phyloP scores from a whole-genome alignment of 1,284 basidiomycete species.

The Lentinula novae-zelandiae region DNA sequence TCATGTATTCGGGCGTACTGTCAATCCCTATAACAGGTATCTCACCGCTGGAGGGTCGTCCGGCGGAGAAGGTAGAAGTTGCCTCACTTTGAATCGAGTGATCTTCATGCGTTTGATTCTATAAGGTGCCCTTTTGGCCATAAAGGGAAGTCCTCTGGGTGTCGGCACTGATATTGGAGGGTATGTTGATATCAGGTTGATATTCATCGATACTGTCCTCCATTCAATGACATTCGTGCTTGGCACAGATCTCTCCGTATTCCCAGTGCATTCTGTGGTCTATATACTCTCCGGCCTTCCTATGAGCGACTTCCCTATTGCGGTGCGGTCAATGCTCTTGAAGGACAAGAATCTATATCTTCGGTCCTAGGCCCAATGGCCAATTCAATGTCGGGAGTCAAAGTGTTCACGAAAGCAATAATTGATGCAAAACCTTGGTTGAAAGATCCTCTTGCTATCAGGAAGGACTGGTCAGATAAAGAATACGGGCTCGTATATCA shows the following conservation, averaged over 20 bases:
- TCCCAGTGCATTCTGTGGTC: conserved; percentile 61
- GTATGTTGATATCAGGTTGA: conserved; percentile 20
- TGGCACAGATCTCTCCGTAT: conserved; percentile 58
- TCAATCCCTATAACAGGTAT: conserved; percentile 47
- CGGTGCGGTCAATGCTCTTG: conserved; percentile 58
- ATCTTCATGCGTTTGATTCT: not conserved
- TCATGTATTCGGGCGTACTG: conserved; percentile 40
- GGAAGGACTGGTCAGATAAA: conserved; percentile 64
- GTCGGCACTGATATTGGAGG: conserved; percentile 73
- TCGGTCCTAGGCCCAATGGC: conserved; percentile 76
- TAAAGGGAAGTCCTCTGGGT: conserved; percentile 47
- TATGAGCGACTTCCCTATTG: conserved; percentile 68
- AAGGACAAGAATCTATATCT: conserved; percentile 67
- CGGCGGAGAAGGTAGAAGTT: conserved; percentile 55
- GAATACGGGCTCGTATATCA: conserved; percentile 59
- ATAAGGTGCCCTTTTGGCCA: conserved; percentile 12
- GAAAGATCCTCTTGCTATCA: conserved; percentile 58
- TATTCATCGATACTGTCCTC: not conserved
- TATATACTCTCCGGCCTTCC: conserved; percentile 71
- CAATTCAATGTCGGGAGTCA: conserved; percentile 52
- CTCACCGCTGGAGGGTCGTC: conserved; percentile 56
- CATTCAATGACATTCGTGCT: not conserved
- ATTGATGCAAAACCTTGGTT: conserved; percentile 62
- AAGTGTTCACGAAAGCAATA: conserved; percentile 60
- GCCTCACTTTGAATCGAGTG: conserved; percentile 15